Conservation (phyloP, 306 rosid species). For the Alnus rubra region DNA sequence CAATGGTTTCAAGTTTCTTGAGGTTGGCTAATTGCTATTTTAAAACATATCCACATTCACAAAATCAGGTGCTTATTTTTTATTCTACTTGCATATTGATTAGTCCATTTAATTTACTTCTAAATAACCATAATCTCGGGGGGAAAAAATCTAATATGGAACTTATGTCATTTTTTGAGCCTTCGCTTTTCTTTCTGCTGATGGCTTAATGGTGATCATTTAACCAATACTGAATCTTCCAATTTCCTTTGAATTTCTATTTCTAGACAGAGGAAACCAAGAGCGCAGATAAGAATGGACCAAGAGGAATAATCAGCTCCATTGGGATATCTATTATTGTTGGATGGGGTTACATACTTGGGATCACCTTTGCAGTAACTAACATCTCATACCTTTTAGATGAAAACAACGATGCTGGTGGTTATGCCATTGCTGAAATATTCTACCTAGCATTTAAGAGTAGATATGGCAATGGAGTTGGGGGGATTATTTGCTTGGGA, state of each 20-base stretch:
- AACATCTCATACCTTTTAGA: slow-evolving; percentile 70
- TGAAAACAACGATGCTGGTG: slow-evolving; percentile 81
- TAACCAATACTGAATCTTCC: slow-evolving; percentile 25
- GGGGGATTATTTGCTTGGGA: slow-evolving; percentile 91
- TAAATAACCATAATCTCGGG: not conserved
- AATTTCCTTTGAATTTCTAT: slow-evolving; percentile 25
- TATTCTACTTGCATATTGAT: not conserved
- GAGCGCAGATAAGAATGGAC: slow-evolving; percentile 87
- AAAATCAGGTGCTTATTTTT: not conserved
- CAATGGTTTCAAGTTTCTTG: not conserved
- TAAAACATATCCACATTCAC: not conserved
- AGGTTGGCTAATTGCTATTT: not conserved
- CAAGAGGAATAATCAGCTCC: slow-evolving; percentile 92
- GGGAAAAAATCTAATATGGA: not conserved
- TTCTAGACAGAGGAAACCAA: slow-evolving; percentile 94
- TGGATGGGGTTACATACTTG: slow-evolving; percentile 89
- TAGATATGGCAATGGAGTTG: slow-evolving; percentile 85
- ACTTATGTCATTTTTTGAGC: not conserved
- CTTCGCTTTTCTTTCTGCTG: slow-evolving; percentile 14
- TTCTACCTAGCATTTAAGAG: slow-evolving; percentile 83
- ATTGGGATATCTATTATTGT: slow-evolving; percentile 86
- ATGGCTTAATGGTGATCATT: slow-evolving; percentile 21
- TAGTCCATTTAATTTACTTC: not conserved
- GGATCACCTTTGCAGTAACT: slow-evolving; percentile 85
- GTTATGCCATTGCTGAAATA: slow-evolving; percentile 94